Conservation (phyloP, 768 basidiomycete genomes). For the Russula virescens region DNA sequence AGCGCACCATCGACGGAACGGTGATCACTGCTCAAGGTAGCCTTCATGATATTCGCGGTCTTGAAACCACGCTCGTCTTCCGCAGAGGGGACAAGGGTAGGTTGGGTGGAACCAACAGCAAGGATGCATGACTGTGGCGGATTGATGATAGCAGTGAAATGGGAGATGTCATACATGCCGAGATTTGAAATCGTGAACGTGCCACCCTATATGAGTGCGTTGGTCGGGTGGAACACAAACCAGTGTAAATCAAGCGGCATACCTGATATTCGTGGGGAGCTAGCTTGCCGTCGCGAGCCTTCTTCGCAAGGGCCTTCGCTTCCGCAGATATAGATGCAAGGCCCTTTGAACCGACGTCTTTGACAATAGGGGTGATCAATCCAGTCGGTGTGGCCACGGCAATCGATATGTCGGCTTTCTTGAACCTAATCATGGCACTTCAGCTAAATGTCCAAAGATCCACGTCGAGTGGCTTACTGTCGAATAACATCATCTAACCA, state of each 20-base stretch:
- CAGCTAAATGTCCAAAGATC: not conserved
- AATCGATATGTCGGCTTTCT: conserved; percentile 94
- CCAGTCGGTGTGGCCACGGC: conserved; percentile 96
- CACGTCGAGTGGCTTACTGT: conserved; percentile 54
- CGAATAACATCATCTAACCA: conserved; percentile 96
- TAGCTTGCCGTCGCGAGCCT: conserved; percentile 95
- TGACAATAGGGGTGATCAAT: conserved; percentile 95
- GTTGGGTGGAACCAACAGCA: conserved; percentile 82
- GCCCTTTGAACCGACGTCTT: conserved; percentile 89
- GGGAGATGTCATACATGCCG: conserved; percentile 93
- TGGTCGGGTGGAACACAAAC: not conserved
- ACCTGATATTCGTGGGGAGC: conserved; percentile 96
- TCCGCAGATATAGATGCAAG: conserved; percentile 89
- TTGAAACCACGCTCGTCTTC: conserved; percentile 95
- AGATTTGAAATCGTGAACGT: conserved; percentile 99
- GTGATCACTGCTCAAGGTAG: conserved; percentile 92
- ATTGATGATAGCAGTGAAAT: conserved; percentile 99
- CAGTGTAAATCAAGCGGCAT: conserved; percentile 14
- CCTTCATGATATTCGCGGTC: conserved; percentile 88
- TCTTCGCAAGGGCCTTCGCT: conserved; percentile 87
- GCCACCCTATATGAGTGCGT: conserved; percentile 58
- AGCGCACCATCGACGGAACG: conserved; percentile 95
- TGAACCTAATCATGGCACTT: conserved; percentile 53
- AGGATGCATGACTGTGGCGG: conserved; percentile 97
- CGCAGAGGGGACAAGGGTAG: conserved; percentile 81